phyloP scores from a whole-genome alignment of 163 green algal genomes.

The Scenedesmus sp. region DNA sequence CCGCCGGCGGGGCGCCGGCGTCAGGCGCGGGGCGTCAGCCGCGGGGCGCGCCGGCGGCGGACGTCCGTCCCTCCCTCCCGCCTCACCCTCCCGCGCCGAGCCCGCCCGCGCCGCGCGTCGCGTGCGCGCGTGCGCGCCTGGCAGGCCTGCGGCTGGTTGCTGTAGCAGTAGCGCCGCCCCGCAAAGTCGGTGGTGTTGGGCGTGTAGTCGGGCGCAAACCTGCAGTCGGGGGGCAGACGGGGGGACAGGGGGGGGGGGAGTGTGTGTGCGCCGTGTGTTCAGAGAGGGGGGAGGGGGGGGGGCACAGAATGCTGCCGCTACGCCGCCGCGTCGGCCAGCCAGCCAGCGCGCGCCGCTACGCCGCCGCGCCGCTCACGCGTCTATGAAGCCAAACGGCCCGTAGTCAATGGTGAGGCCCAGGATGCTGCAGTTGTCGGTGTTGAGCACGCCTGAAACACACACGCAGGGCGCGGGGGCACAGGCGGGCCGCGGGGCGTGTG shows the following conservation, averaged over 20 bases:
- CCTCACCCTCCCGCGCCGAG: no score
- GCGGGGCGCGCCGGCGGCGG: no score
- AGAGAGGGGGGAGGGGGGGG: neutral
- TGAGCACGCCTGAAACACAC: conserved; percentile 84
- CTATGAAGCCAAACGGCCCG: conserved; percentile 67
- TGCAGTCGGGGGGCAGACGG: neutral
- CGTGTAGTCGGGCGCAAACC: conserved; percentile 74
- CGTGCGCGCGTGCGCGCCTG: no score
- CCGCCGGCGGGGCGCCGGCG: no score
- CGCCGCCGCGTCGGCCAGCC: no score
- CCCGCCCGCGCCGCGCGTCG: no score
- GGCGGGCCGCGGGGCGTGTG: no score
- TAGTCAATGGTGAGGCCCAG: conserved; percentile 89
- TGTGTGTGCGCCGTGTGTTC: no score
- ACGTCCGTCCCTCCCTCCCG: no score
- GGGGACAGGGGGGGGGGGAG: no score
- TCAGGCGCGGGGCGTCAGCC: no score
- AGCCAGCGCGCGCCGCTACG: neutral
- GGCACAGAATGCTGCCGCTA: neutral
- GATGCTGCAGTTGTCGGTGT: conserved; percentile 82
- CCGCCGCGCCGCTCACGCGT: conserved; percentile 56
- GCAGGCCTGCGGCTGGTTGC: conserved; percentile 6
- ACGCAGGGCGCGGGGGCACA: no score
- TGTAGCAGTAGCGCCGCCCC: conserved; percentile 48
- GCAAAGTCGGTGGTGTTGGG: conserved; percentile 88